These are phyloP conservation scores for Fraxinus platypoda DNA, from an alignment of 305 asterid species.

Conservation along the genomic window DNA sequence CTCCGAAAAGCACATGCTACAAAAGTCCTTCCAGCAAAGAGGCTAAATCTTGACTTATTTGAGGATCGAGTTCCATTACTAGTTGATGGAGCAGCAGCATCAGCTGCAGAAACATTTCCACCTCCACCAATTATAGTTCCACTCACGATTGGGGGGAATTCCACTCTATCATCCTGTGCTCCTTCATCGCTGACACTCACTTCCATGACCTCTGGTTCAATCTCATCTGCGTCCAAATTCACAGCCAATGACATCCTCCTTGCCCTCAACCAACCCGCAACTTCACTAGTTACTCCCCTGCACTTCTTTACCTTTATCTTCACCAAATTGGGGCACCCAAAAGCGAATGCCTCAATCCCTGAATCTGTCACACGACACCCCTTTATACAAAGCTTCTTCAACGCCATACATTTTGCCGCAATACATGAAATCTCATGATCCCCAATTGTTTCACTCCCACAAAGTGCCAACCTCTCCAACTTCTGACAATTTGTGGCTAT, in stretches of 20 bases:
- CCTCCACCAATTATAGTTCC: not conserved
- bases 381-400: conserved; percentile 33
- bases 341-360: conserved; percentile 28
- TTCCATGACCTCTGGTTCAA: conserved; percentile 24
- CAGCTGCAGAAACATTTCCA: conserved; percentile 9
- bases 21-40: conserved; percentile 35
- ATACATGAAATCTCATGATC: conserved; percentile 28
- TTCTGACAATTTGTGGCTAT: conserved; percentile 27
- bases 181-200: conserved; percentile 33
- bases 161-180: conserved; percentile 31
- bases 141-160: conserved; percentile 19
- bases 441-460: conserved; percentile 33
- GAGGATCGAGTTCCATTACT: conserved; percentile 26
- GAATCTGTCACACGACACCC: conserved; percentile 28
- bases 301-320: conserved; percentile 38
- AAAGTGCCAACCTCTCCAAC: conserved; percentile 35
- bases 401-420: conserved; percentile 22
- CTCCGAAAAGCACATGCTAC: conserved; percentile 43
- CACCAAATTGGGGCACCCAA: conserved; percentile 33
- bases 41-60: conserved; percentile 35
- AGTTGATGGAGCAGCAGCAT: conserved; percentile 18
- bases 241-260: conserved; percentile 19
- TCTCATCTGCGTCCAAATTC: conserved; percentile 25
- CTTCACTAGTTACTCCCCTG: conserved; percentile 23
- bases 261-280: conserved; percentile 21